A percentile compares a stretch with the other conserved stretches of the same genome.
Evolutionary conservation across 2,329 filamentous ascomycete species (phyloP).

Genomic region (Atkinsonella texensis): DNA sequence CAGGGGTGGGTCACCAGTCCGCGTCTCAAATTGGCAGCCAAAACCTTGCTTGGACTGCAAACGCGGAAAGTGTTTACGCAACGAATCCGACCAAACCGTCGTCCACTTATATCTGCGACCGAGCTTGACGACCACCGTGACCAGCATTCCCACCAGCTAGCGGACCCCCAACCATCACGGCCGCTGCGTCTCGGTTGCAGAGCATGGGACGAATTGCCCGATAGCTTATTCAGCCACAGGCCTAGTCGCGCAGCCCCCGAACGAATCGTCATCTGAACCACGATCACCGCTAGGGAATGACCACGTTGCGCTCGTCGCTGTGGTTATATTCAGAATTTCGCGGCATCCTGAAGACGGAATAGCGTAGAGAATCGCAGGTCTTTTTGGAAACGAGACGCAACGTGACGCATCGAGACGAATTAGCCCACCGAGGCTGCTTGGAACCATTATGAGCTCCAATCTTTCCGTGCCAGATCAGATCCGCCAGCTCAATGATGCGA

Average conservation of each 20-base stretch:
- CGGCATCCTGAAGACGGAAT: background rate
- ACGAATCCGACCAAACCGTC: background rate
- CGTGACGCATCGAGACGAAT: background rate
- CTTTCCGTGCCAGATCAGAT: conserved; percentile 63
- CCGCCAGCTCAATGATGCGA: conserved; percentile 78
- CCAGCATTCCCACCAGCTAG: background rate
- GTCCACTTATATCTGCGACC: background rate
- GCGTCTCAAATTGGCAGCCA: conserved; percentile 4
- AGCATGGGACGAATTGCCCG: conserved; percentile 4
- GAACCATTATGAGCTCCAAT: conserved; percentile 38
- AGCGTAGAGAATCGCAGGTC: background rate
- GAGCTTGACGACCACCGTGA: background rate
- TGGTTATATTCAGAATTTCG: background rate
- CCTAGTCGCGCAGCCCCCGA: conserved; percentile 1
- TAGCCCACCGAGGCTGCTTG: background rate
- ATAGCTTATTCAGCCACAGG: background rate
- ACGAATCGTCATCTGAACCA: background rate
- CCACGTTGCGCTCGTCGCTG: background rate
- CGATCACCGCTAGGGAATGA: background rate
- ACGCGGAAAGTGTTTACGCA: background rate
- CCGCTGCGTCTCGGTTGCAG: background rate
- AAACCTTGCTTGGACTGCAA: conserved; percentile 3
- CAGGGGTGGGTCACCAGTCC: conserved; percentile 4
- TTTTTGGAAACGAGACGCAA: background rate
- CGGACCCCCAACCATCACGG: background rate